These are phyloP conservation scores for Lodderomyces oxycetoniae DNA, from an alignment of 1,139 yeast species.

Conservation along the genomic window DNA sequence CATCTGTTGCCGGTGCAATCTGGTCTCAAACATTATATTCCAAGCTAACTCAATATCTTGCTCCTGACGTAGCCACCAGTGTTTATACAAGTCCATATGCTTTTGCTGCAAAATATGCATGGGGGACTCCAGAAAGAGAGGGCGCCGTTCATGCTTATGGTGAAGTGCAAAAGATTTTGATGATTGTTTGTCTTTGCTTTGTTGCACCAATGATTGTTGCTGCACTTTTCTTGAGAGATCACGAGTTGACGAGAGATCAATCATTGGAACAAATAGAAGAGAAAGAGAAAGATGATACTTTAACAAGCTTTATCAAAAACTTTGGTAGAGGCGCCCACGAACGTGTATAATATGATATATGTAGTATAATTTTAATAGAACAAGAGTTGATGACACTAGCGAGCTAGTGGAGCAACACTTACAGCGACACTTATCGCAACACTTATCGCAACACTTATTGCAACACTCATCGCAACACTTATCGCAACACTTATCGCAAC, in stretches of 20 bases:
- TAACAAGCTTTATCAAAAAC: slow-evolving; percentile 5
- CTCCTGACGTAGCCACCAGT: slow-evolving; percentile 20
- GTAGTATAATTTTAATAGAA: too few species aligned
- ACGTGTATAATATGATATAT: not conserved
- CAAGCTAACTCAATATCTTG: slow-evolving; percentile 17
- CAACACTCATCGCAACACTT: too few species aligned
- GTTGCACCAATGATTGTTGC: slow-evolving; percentile 30
- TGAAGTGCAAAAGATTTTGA: slow-evolving; percentile 30
- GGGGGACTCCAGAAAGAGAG: slow-evolving; percentile 33
- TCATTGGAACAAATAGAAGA: slow-evolving; percentile 14
- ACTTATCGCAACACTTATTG: too few species aligned
- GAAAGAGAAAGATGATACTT: slow-evolving; percentile 10
- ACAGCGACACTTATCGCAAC: too few species aligned
- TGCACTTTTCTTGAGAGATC: slow-evolving; percentile 33
- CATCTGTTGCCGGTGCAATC: slow-evolving; percentile 35
- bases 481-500: too few species aligned
- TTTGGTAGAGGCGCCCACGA: slow-evolving; percentile 5
- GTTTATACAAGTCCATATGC: slow-evolving; percentile 30
- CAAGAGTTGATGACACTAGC: too few species aligned
- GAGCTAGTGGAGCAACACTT: too few species aligned
- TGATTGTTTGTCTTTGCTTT: slow-evolving; percentile 28
- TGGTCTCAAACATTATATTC: slow-evolving; percentile 27
- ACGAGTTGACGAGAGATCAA: slow-evolving; percentile 25
- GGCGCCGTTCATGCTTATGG: slow-evolving; percentile 31
- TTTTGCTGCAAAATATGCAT: slow-evolving; percentile 22